Conservation (phyloP, 2,329 filamentous ascomycete species). For the Penicillium palitans region DNA sequence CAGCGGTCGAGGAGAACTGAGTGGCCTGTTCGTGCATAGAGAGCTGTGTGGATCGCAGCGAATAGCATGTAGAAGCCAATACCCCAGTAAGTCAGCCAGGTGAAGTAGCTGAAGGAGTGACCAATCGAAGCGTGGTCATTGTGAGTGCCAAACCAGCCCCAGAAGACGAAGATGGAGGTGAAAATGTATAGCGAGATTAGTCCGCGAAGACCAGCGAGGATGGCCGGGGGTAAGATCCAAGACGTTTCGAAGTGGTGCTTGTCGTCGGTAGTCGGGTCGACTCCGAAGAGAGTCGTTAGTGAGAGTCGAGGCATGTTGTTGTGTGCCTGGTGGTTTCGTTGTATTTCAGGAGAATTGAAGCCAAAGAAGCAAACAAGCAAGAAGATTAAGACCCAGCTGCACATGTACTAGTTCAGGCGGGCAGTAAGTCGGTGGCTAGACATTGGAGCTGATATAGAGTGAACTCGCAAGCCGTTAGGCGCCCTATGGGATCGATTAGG, state of each 20-base stretch:
- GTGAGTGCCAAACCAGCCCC: constrained; percentile 65
- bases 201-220: constrained; percentile 59
- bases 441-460: neutral
- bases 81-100: constrained; percentile 78
- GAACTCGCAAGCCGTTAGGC: neutral
- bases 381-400: neutral
- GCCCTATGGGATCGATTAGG: neutral
- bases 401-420: too few species aligned
- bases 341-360: neutral
- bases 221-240: constrained; percentile 70
- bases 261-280: constrained; percentile 43
- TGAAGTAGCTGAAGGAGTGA: constrained; percentile 77
- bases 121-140: constrained; percentile 50
- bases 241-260: constrained; percentile 74
- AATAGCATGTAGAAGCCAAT: constrained; percentile 75
- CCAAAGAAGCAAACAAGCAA: neutral
- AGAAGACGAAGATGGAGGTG: constrained; percentile 65
- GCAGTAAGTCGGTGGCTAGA: neutral
- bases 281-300: constrained; percentile 31
- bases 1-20: constrained; percentile 59
- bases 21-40: constrained; percentile 59
- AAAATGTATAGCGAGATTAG: constrained; percentile 61
- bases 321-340: neutral
- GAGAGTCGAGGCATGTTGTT: constrained; percentile 22
- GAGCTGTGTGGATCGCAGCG: constrained; percentile 66